Evolutionary conservation across 352 stramenopile species (phyloP), one percentile per base, ranked within the genome.

Genomic region (Sclerospora graminicola): DNA sequence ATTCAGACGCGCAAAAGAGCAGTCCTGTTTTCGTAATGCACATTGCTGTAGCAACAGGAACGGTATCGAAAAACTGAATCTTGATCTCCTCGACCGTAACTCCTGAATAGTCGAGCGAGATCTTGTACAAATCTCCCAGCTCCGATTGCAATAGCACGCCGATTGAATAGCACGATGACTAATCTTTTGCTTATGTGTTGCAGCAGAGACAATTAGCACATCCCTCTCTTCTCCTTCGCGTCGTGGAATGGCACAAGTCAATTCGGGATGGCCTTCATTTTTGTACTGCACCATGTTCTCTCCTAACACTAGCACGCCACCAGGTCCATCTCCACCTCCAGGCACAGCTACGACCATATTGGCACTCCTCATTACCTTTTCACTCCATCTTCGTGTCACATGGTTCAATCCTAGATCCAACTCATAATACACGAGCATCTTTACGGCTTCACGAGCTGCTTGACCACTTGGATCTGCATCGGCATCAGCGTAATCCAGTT

Each of bases 321-420:
- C 84, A 8, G 82, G 81, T 28, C 81, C 82, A 26, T 94, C 81
- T 28, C 76, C 83, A 20, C 79, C 79, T 36, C 81, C 82, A 20
- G 82, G 82, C 3, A 94, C 78, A 1, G 91, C 74, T 4, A 98
- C 84, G 2, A 99, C 60, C 69, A 91, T 87, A 66, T 97, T 98
- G 0, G 96, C 94, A 11, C 78, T 95, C 2, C 86, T 66, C 30
- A 79, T 56, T 13, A 85, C 91, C 19, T 72, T 61, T 60, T 96
- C 72, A 38, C 88, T 96, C 91, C 93, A 98, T 49, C 92, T 80
- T 23, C 96, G 70, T 27, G 94, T 98, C 23, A 99, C 97, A 61
- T 99, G 96, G 70, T 99, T 99, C 14, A 99, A 62, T 15, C 97
- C 97, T 5, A 99, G 61, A 70, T 99, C 97, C 27, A 99, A 64